Percentiles rank a stretch among this genome's conserved stretches.
Conservation (phyloP, 176 grass and related monocot species). For the Aegilops sharonensis region DNA sequence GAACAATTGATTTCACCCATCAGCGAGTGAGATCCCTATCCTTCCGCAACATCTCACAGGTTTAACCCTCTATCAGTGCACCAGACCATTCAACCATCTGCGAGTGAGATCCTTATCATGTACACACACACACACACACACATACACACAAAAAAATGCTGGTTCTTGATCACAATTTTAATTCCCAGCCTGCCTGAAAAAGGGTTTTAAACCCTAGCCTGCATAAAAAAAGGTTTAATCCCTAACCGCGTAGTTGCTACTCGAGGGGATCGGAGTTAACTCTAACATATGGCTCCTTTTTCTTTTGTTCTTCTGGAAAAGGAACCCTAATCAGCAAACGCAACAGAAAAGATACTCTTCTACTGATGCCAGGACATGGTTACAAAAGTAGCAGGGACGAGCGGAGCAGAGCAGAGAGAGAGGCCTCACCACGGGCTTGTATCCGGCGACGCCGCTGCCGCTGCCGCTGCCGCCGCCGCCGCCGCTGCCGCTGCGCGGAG, state of each 20-base stretch:
- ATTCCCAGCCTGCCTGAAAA: not conserved
- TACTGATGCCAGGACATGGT: not conserved
- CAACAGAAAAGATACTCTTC: not conserved
- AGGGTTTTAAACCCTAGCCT: not conserved
- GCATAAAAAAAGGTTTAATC: no score
- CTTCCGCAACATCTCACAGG: not conserved
- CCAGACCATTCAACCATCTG: not conserved
- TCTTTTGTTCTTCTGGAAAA: not conserved
- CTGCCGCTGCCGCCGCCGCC: not conserved
- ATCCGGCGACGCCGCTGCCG: not conserved
- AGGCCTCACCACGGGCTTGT: not conserved
- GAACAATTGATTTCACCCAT: not conserved
- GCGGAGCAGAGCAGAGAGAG: not conserved
- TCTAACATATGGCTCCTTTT: not conserved
- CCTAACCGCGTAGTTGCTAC: no score
- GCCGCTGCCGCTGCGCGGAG: not conserved
- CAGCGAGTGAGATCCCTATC: not conserved
- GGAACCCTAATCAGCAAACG: not conserved
- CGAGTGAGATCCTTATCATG: not conserved
- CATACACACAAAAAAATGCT: not conserved
- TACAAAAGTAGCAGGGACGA: not conserved
- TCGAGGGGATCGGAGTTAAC: not conserved
- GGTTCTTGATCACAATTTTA: not conserved
- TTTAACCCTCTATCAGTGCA: not conserved
- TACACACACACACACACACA: not conserved